Base-by-base conservation (phyloP, 495 filamentous ascomycete genomes). In the Penicillium parvum region DNA sequence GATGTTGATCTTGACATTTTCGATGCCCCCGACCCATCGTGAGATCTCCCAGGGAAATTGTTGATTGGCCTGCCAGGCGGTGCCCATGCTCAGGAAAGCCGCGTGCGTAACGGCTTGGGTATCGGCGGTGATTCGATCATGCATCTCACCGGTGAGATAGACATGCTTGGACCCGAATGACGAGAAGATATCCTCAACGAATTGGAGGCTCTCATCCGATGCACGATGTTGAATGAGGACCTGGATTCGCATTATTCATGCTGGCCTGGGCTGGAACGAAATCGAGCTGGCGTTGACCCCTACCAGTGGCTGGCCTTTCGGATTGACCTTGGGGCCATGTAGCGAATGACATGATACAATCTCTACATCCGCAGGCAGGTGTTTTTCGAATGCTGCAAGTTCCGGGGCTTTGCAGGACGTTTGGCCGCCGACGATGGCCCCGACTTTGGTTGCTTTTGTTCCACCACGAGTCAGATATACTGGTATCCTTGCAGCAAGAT, bases 1-100 rank as follows among this genome's bases (percentile, higher is more conserved):
- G 47, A 96, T 80, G 65, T 98, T 98, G 66, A 96, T 96, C 71
- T 98, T 98, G 58, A 97, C 88, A 65, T 98, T 98, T 69, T 98
- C 92, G 58, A 98, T 96, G 17, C 94, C 92, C 37, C 92, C 91
- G 3, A 95, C 77, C 71, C 96, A 98, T 44, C 91, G 88, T 5
- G 81, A 77, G 32, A 86, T 81, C 51, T 98, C 92, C 92, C 92
- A 98, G 2, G 92, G 92, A 54, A 96, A 97, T 54, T 96, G 88
- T 21, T 82, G 71, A 61, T 88, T 95, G 16, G 89, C 88, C 50
- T 84, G 82, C 92, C 92, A 98, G 23, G 92, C 92, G 27, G 89
- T 89, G 39, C 92, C 92, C 92, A 98, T 98, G 65, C 81, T 86
- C 30, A 98, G 73, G 62, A 98, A 98, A 11, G 94, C 92, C 7